Percentiles rank a stretch among this genome's conserved stretches.
Evolutionary conservation across 2,329 filamentous ascomycete genomes (phyloP).

Genomic region (Colletotrichum incanum): DNA sequence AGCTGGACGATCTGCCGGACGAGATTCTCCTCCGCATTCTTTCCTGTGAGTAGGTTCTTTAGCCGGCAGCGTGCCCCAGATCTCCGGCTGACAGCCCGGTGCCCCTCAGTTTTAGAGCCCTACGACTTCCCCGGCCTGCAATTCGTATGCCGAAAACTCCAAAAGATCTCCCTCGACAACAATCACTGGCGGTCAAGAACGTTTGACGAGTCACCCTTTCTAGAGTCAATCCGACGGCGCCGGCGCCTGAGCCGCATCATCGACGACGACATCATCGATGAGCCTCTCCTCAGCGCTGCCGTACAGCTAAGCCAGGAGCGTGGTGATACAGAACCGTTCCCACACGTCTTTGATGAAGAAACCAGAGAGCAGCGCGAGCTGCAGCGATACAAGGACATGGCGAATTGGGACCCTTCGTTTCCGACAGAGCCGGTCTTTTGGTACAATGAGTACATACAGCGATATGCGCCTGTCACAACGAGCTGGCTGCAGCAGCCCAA

Average conservation of each 20-base stretch:
- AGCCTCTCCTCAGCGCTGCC: conserved; percentile 39
- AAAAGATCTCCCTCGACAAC: conserved; percentile 79
- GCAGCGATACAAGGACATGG: conserved; percentile 72
- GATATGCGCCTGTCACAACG: conserved; percentile 80
- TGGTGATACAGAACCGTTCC: conserved; percentile 5
- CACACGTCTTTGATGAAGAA: conserved; percentile 45
- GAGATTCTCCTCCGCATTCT: conserved; percentile 77
- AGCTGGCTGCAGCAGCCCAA: conserved; percentile 82
- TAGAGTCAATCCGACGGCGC: conserved; percentile 72
- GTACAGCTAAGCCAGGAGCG: conserved; percentile 33
- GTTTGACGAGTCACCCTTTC: conserved; percentile 79
- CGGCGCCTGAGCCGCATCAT: conserved; percentile 52
- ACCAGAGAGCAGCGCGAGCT: conserved; percentile 48
- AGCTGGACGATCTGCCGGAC: conserved; percentile 71
- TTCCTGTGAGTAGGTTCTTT: conserved; percentile 35
- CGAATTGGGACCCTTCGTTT: conserved; percentile 88
- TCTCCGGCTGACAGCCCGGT: conserved; percentile 34
- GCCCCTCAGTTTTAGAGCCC: conserved; percentile 71
- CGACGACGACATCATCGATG: conserved; percentile 37
- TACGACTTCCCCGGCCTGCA: conserved; percentile 78
- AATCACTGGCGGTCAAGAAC: conserved; percentile 83
- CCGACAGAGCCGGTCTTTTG: conserved; percentile 81
- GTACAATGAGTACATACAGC: conserved; percentile 91
- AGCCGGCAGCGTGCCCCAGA: conserved; percentile 9
- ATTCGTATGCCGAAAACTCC: conserved; percentile 77